phyloP scores from a whole-genome alignment of 202 grass and related monocot species.

The Setaria italica region DNA sequence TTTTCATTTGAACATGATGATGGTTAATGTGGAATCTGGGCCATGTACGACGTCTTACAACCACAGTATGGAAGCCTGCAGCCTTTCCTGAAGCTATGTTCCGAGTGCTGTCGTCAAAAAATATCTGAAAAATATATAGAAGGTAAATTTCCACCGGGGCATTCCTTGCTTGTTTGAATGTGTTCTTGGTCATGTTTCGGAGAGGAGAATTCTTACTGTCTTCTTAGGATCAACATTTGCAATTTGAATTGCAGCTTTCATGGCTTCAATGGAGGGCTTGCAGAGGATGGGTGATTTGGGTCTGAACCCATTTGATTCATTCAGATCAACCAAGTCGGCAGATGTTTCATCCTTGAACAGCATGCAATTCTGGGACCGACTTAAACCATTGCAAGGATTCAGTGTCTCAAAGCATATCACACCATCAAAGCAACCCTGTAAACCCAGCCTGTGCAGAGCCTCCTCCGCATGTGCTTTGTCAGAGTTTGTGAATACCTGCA shows the following conservation, averaged over 20 bases:
- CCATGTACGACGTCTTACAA: slow-evolving; percentile 43
- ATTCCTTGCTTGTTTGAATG: neutral
- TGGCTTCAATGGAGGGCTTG: slow-evolving; percentile 66
- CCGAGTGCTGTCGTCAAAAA: slow-evolving; percentile 65
- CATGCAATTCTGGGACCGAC: neutral
- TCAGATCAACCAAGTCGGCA: slow-evolving; percentile 17
- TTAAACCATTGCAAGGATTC: slow-evolving; percentile 39
- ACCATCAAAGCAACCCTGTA: slow-evolving; percentile 65
- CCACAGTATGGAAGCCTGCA: slow-evolving; percentile 62
- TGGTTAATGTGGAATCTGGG: neutral
- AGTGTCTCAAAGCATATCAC: slow-evolving; percentile 78
- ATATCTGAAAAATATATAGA: slow-evolving; percentile 51
- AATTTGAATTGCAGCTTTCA: slow-evolving; percentile 57
- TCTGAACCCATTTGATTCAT: slow-evolving; percentile 20
- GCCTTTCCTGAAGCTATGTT: slow-evolving; percentile 75
- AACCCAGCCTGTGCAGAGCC: slow-evolving; percentile 52
- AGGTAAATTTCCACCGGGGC: neutral
- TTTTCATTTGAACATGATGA: neutral
- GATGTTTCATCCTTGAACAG: slow-evolving; percentile 26
- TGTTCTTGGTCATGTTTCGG: neutral
- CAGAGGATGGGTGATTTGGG: slow-evolving; percentile 57
- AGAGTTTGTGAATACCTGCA: slow-evolving; percentile 71
- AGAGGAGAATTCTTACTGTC: slow-evolving; percentile 42
- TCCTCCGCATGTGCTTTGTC: slow-evolving; percentile 55
- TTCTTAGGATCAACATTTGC: slow-evolving; percentile 55